Evolutionary conservation across 176 grass and related monocot genomes (phyloP).

Genomic region (Triticum monococcum): DNA sequence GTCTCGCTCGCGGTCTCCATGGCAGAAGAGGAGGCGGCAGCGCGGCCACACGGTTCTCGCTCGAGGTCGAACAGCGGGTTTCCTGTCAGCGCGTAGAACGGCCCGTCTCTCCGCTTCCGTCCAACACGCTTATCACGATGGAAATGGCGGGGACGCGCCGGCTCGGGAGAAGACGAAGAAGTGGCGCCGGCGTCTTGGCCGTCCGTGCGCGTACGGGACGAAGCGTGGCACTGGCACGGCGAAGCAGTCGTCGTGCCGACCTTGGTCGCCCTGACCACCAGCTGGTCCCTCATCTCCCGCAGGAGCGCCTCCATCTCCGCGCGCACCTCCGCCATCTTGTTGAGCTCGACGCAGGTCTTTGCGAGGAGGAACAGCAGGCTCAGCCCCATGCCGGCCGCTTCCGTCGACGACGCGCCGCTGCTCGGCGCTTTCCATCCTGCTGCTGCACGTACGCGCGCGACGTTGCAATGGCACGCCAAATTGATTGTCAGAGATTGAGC

Average conservation of each 20-base stretch:
- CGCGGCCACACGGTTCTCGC: neutral
- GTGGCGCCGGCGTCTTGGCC: neutral
- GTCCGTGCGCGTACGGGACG: neutral
- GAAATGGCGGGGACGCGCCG: neutral
- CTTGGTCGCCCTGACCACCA: neutral
- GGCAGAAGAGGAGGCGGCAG: neutral
- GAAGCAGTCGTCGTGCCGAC: neutral
- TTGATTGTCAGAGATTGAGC: neutral
- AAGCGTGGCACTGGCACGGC: conserved; percentile 15
- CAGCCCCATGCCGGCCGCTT: conserved; percentile 35
- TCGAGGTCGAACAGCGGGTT: neutral
- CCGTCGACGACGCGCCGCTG: neutral
- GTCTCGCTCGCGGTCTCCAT: neutral
- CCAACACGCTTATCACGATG: neutral
- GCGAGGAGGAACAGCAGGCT: conserved; percentile 46
- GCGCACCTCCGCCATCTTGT: conserved; percentile 59
- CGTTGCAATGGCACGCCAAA: neutral
- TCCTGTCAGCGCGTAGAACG: neutral
- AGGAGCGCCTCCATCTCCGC: conserved; percentile 61
- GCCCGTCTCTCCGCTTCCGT: neutral
- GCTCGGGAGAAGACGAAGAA: neutral
- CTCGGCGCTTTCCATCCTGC: neutral
- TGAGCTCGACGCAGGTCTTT: conserved; percentile 49
- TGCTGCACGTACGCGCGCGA: neutral
- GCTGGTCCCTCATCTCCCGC: conserved; percentile 38